Conservation (phyloP, 106 monocot genomes). For the Allium fistulosum region DNA sequence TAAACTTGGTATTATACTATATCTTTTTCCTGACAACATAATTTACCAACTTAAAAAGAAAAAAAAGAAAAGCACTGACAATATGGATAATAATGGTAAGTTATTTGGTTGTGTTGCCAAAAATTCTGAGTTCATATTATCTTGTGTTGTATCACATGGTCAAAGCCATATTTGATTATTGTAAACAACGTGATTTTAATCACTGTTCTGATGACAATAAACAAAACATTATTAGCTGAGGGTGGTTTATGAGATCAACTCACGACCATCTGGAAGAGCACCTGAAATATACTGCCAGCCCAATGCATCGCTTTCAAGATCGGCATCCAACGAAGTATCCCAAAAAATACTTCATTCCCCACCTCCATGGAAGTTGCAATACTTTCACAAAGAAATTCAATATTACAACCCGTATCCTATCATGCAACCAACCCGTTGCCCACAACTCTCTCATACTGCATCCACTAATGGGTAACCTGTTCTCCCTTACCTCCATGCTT, state of each 20-base stretch:
- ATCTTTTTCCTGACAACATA: too few relatives aligned
- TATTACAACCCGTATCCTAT: constrained; percentile 81
- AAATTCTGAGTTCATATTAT: too few relatives aligned
- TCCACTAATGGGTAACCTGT: constrained; percentile 93
- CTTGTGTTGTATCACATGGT: too few relatives aligned
- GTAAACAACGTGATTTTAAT: too few relatives aligned
- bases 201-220: too few relatives aligned
- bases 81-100: too few relatives aligned
- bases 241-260: constrained; percentile 88
- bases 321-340: constrained; percentile 85
- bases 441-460: constrained; percentile 97
- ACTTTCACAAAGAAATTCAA: constrained; percentile 95
- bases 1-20: too few relatives aligned
- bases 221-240: too few relatives aligned
- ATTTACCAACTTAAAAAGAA: neutral
- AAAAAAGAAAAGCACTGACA: too few relatives aligned
- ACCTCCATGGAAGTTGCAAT: constrained; percentile 90
- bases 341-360: too few relatives aligned
- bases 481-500: constrained; percentile 86
- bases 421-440: constrained; percentile 98
- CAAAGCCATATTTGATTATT: too few relatives aligned
- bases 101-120: too few relatives aligned
- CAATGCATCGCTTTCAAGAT: constrained; percentile 91
- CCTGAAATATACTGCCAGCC: constrained; percentile 99
- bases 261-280: constrained; percentile 82